Evolutionary conservation across 2,329 filamentous ascomycete species (phyloP).

Genomic region (Domatiomyces globalis): DNA sequence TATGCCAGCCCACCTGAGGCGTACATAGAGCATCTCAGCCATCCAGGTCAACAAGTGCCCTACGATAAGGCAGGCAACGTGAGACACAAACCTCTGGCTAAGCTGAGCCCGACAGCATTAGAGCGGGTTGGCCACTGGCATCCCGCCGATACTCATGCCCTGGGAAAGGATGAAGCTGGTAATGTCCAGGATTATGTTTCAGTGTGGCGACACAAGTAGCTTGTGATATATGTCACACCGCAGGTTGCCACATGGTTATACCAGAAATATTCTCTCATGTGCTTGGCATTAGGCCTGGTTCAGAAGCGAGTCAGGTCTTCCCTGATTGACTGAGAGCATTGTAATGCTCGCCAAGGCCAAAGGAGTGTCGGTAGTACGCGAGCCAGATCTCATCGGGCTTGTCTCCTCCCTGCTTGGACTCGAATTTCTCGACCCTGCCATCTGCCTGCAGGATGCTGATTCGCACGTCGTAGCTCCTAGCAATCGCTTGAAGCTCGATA

Average conservation of each 20-base stretch:
- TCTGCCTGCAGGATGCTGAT: slow-evolving; percentile 76
- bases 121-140: slow-evolving; percentile 41
- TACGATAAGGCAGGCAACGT: slow-evolving; percentile 46
- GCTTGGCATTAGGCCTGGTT: no score
- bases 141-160: slow-evolving; percentile 42
- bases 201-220: slow-evolving; percentile 28
- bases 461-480: slow-evolving; percentile 61
- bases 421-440: slow-evolving; percentile 63
- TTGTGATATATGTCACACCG: background rate
- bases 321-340: slow-evolving; percentile 54
- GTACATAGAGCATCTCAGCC: slow-evolving; percentile 56
- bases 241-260: background rate
- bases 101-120: slow-evolving; percentile 27
- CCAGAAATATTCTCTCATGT: background rate
- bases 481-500: slow-evolving; percentile 73
- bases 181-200: slow-evolving; percentile 30
- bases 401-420: slow-evolving; percentile 30
- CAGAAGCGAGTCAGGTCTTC: slow-evolving; percentile 1
- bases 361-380: slow-evolving; percentile 88
- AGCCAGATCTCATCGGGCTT: slow-evolving; percentile 53
- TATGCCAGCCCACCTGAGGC: slow-evolving; percentile 55
- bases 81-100: slow-evolving; percentile 32
- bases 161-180: slow-evolving; percentile 34
- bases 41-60: slow-evolving; percentile 51
- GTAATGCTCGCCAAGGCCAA: slow-evolving; percentile 92